Percentiles rank a stretch among this genome's conserved stretches.
Evolutionary conservation across 2,329 filamentous ascomycete genomes (phyloP).

Genomic region (Cercospora zeina): DNA sequence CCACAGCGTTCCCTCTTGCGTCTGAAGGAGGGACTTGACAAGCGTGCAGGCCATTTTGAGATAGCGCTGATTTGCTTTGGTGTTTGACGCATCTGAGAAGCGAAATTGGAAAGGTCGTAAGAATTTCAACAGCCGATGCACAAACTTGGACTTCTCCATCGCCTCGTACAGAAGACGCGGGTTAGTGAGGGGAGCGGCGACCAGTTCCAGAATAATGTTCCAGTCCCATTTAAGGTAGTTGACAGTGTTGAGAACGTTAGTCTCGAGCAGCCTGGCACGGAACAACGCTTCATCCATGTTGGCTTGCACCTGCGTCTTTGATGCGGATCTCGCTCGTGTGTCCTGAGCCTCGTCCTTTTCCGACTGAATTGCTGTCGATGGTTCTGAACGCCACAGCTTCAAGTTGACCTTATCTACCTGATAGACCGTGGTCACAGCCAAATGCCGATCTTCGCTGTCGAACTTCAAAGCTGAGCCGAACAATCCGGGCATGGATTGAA

Average conservation of each 20-base stretch:
- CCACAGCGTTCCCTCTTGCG: slow-evolving; percentile 78
- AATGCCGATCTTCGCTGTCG: slow-evolving; percentile 68
- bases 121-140: slow-evolving; percentile 91
- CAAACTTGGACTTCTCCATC: slow-evolving; percentile 91
- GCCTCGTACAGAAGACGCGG: slow-evolving; percentile 92
- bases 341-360: slow-evolving; percentile 35
- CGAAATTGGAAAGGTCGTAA: slow-evolving; percentile 96
- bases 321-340: slow-evolving; percentile 48
- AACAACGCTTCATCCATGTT: slow-evolving; percentile 65
- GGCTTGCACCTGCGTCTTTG: slow-evolving; percentile 59
- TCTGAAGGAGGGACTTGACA: slow-evolving; percentile 82
- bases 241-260: slow-evolving; percentile 80
- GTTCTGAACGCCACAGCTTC: slow-evolving; percentile 75
- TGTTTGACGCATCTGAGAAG: slow-evolving; percentile 87
- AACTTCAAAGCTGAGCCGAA: slow-evolving; percentile 75
- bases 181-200: slow-evolving; percentile 88
- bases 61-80: slow-evolving; percentile 90
- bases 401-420: slow-evolving; percentile 97
- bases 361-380: slow-evolving; percentile 25
- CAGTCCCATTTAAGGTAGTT: slow-evolving; percentile 97
- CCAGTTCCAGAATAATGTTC: slow-evolving; percentile 85
- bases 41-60: slow-evolving; percentile 85
- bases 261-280: slow-evolving; percentile 67
- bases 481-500: slow-evolving; percentile 85
- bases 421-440: slow-evolving; percentile 88